Conservation (phyloP, 257 asterid species). For the Solanum boliviense region DNA sequence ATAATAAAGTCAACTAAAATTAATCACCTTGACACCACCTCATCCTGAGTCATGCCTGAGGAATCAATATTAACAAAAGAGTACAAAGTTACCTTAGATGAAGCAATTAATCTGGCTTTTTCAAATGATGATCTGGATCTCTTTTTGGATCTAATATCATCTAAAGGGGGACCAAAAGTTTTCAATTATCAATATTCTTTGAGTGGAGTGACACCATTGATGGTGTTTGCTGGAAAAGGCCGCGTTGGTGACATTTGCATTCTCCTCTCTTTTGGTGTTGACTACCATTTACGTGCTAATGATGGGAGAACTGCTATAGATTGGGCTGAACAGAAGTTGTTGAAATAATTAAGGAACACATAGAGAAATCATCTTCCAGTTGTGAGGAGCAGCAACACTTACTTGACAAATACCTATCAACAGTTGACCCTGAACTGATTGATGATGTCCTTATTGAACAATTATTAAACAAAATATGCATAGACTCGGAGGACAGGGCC, state of each 20-base stretch:
- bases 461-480: constrained; percentile 57
- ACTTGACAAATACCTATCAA: constrained; percentile 62
- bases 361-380: constrained; percentile 31
- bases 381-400: constrained; percentile 38
- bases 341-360: constrained; percentile 47
- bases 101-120: constrained; percentile 62
- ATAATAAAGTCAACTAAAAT: constrained; percentile 34
- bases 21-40: constrained; percentile 12
- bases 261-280: constrained; percentile 77
- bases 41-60: constrained; percentile 14
- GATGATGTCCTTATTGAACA: constrained; percentile 75
- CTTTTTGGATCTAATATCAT: constrained; percentile 58
- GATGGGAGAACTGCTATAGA: constrained; percentile 62
- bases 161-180: constrained; percentile 37
- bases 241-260: constrained; percentile 62
- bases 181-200: constrained; percentile 64
- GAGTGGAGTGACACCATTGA: constrained; percentile 69
- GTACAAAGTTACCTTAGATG: constrained; percentile 53
- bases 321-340: constrained; percentile 64
- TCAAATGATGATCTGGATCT: constrained; percentile 51
- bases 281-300: constrained; percentile 40
- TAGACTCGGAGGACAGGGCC: constrained; percentile 59
- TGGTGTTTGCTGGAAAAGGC: constrained; percentile 80
- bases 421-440: constrained; percentile 50
- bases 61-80: constrained; percentile 43